Evolutionary conservation across 306 rosid genomes (phyloP), one percentile per base, ranked within the genome.

Genomic region (Herpetospermum pedunculosum): DNA sequence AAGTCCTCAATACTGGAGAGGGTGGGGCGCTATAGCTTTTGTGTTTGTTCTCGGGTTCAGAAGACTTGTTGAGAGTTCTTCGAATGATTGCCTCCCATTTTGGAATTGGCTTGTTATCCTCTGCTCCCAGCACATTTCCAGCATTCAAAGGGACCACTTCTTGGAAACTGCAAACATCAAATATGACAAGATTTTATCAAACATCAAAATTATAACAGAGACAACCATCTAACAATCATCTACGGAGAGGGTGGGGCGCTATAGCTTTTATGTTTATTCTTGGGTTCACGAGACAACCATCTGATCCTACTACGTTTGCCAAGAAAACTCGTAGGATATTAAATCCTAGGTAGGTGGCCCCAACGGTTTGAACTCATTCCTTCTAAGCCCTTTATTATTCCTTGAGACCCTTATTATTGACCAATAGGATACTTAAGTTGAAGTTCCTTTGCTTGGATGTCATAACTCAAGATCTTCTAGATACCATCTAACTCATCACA

Each of bases 181-280:
- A 18, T 60, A 69, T 43, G 32, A 19, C 34, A 49, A 29, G 48
- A 18, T 50, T 29, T n/a, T 11, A 67, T 67, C 49, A 41, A 41
- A 7, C 21, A 41, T 8, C 18, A n/a, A n/a, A n/a, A n/a, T n/a
- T n/a, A n/a, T n/a, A n/a, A n/a, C n/a, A n/a, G n/a, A n/a, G n/a
- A n/a, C n/a, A n/a, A n/a, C n/a, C n/a, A n/a, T n/a, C n/a, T n/a
- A n/a, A n/a, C n/a, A n/a, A n/a, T n/a, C n/a, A n/a, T n/a, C n/a
- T n/a, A n/a, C n/a, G 99, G 99, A 19, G 99, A 94, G 46, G 92
- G 90, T 18, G 99, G 99, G 30, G 97, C 97, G 30, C 99, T 94
- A 62, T 76, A 92, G 78, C 99, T 86, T 76, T 85, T 88, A 78
- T 80, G 84, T 78, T 80, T 91, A 70, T 76, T 77, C 23, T 82